phyloP scores from a whole-genome alignment of 352 stramenopile species.

The Blastocystis sp. region DNA sequence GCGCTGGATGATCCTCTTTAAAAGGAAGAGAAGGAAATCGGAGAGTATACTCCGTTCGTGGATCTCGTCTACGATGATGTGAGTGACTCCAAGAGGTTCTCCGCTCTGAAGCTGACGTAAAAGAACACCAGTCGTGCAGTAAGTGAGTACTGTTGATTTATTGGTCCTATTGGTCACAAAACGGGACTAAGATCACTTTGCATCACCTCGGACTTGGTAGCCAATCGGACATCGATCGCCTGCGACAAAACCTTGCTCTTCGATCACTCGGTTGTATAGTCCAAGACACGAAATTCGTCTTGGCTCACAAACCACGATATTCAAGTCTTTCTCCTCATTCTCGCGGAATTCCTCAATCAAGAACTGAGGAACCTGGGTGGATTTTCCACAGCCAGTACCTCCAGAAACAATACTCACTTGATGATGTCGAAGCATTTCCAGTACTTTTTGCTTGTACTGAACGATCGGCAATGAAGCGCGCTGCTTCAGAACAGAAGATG shows the following conservation, averaged over 20 bases:
- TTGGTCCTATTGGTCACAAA: background rate
- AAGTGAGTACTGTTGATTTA: constrained; percentile 67
- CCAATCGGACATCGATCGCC: constrained; percentile 69
- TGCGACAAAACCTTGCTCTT: constrained; percentile 75
- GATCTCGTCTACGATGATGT: constrained; percentile 96
- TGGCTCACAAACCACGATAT: constrained; percentile 92
- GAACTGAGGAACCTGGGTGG: constrained; percentile 87
- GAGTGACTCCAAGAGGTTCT: constrained; percentile 77
- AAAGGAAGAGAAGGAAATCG: constrained; percentile 87
- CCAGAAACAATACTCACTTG: constrained; percentile 87
- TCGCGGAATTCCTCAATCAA: constrained; percentile 82
- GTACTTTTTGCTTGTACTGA: constrained; percentile 73
- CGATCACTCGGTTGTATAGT: constrained; percentile 82
- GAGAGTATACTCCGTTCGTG: constrained; percentile 91
- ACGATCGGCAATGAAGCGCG: constrained; percentile 73
- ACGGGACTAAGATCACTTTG: constrained; percentile 68
- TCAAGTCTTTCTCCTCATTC: constrained; percentile 74
- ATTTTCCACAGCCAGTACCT: constrained; percentile 88
- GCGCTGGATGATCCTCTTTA: constrained; percentile 70
- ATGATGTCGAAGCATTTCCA: constrained; percentile 73
- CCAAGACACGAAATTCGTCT: constrained; percentile 87
- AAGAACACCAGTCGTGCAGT: constrained; percentile 90
- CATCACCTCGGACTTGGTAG: constrained; percentile 87
- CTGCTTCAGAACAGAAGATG: background rate
- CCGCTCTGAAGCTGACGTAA: constrained; percentile 81